Evolutionary conservation across 2,329 filamentous ascomycete species (phyloP).

Genomic region (Cladophialophora exuberans): DNA sequence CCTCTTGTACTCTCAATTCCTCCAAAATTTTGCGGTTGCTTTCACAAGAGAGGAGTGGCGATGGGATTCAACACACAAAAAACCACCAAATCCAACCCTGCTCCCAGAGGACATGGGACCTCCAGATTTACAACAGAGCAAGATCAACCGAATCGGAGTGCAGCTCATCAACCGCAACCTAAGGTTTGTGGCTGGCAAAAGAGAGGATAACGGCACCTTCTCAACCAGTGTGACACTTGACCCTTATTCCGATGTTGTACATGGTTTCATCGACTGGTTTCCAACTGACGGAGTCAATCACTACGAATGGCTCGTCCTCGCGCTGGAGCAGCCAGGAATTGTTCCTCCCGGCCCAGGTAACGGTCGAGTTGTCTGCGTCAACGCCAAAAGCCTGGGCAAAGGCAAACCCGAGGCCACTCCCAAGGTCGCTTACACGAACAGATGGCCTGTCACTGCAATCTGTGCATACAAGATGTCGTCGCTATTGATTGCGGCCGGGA

Average conservation of each 20-base stretch:
- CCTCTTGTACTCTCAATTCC: conserved; percentile 49
- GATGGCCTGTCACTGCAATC: conserved; percentile 26
- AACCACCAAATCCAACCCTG: neutral
- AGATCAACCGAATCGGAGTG: conserved; percentile 18
- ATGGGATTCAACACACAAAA: neutral
- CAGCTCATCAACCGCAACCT: conserved; percentile 14
- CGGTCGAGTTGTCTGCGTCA: conserved; percentile 27
- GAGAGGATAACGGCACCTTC: neutral
- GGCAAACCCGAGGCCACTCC: conserved; percentile 12
- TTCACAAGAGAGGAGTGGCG: conserved; percentile 38
- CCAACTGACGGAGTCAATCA: conserved; percentile 26
- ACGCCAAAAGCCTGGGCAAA: conserved; percentile 27
- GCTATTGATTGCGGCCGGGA: conserved; percentile 51
- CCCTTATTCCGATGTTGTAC: conserved; percentile 24
- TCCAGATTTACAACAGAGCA: neutral
- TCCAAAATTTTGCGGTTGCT: conserved; percentile 55
- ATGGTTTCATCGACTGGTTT: conserved; percentile 29
- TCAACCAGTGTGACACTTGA: conserved; percentile 25
- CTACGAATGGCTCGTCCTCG: conserved; percentile 33
- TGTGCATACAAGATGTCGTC: conserved; percentile 47
- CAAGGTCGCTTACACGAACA: conserved; percentile 19
- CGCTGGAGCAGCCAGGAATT: conserved; percentile 20
- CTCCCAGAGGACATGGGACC: neutral
- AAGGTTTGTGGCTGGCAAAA: conserved; percentile 2
- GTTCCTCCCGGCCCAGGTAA: neutral